Percentiles rank a stretch among this genome's conserved stretches.
phyloP scores from a whole-genome alignment of 1,284 basidiomycete species.

The Tylopilus sp. region DNA sequence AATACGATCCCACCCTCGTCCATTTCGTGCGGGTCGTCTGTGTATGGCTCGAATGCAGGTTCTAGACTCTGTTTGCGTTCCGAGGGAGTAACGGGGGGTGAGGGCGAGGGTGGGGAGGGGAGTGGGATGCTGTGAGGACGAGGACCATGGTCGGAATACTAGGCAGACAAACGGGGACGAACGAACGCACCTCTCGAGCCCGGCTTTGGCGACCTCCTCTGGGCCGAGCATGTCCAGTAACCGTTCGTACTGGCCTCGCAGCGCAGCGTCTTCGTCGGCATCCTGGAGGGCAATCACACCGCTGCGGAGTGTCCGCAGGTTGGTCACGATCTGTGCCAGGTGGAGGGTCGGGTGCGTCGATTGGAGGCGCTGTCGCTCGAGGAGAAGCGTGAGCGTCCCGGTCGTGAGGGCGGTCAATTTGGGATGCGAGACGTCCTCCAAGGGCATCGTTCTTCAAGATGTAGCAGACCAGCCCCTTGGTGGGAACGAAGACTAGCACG shows the following conservation, averaged over 20 bases:
- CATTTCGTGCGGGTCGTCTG: constrained; percentile 68
- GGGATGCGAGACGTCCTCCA: constrained; percentile 40
- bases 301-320: constrained; percentile 67
- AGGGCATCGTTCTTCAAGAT: constrained; percentile 19
- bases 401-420: constrained; percentile 80
- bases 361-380: constrained; percentile 78
- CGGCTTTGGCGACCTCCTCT: constrained; percentile 50
- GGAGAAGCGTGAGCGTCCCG: constrained; percentile 77
- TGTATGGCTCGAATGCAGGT: constrained; percentile 69
- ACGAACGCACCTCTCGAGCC: constrained; percentile 45
- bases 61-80: constrained; percentile 40
- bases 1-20: constrained; percentile 66
- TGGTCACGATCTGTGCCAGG: constrained; percentile 72
- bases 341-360: constrained; percentile 57
- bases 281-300: constrained; percentile 66
- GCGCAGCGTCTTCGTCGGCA: constrained; percentile 53
- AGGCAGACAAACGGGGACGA: background rate
- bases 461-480: too few species aligned
- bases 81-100: constrained; percentile 32
- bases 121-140: constrained; percentile 22
- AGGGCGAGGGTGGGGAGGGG: constrained; percentile 19
- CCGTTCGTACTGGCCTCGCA: constrained; percentile 77
- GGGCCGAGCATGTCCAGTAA: constrained; percentile 75
- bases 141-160: too few species aligned
- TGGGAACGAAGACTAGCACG: constrained; percentile 13